These are phyloP conservation scores for Saccharum hybrid DNA, from an alignment of 202 grass and related monocot genomes.

Conservation along the genomic window DNA sequence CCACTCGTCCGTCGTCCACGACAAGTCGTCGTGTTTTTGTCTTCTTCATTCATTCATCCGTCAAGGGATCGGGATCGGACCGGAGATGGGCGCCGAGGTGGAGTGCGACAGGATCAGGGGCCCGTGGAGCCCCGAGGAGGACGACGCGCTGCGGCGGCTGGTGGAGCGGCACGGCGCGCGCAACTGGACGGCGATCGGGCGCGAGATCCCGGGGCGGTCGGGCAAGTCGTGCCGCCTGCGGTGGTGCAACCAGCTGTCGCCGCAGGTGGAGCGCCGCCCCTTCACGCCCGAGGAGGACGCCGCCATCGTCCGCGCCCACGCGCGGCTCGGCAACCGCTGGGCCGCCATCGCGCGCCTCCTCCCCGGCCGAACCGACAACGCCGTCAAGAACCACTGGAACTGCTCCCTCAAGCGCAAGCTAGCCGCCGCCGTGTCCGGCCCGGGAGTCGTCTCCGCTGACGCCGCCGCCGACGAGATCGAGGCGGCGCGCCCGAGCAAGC, in stretches of 20 bases:
- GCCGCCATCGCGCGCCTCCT: conserved; percentile 87
- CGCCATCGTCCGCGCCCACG: conserved; percentile 68
- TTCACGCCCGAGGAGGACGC: conserved; percentile 86
- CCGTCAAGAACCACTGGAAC: conserved; percentile 93
- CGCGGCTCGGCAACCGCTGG: conserved; percentile 77
- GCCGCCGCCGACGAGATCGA: background rate
- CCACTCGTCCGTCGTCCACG: background rate
- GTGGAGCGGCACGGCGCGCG: conserved; percentile 80
- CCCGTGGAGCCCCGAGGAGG: conserved; percentile 88
- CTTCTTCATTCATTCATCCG: background rate
- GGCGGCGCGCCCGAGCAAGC: conserved; percentile 37
- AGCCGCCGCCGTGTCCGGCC: background rate
- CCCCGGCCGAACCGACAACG: conserved; percentile 76
- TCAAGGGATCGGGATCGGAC: too few relatives aligned
- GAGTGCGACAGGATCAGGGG: conserved; percentile 73
- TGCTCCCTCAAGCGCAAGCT: conserved; percentile 88
- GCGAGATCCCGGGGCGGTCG: conserved; percentile 69
- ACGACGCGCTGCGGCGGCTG: conserved; percentile 69
- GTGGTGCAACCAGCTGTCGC: conserved; percentile 98
- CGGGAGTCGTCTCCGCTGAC: background rate
- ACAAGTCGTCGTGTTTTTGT: background rate
- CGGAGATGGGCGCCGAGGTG: conserved; percentile 25
- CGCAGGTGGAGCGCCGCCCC: conserved; percentile 85
- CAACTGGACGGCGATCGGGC: conserved; percentile 94
- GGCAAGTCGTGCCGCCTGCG: conserved; percentile 96